phyloP scores from a whole-genome alignment of 306 rosid genomes.

The Acacia crassicarpa region DNA sequence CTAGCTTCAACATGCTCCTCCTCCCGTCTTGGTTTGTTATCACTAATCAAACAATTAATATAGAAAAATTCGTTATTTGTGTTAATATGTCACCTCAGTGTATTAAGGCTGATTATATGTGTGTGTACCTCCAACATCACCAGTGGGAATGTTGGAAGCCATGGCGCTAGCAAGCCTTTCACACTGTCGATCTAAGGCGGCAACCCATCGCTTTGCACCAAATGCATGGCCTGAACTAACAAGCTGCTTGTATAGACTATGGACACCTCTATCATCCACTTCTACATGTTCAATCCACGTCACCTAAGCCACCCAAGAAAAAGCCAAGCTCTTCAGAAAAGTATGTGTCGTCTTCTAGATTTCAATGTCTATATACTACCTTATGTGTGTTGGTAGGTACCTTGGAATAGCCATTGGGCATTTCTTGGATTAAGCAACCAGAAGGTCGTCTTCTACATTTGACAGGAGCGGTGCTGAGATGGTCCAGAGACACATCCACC shows the following conservation, averaged over 20 bases:
- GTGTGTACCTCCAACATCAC: constrained; percentile 77
- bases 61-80: background rate
- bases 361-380: background rate
- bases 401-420: constrained; percentile 98
- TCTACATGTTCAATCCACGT: constrained; percentile 96
- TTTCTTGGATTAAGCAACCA: constrained; percentile 92
- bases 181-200: constrained; percentile 86
- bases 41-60: constrained; percentile 36
- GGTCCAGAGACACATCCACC: constrained; percentile 90
- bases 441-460: constrained; percentile 89
- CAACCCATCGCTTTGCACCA: constrained; percentile 96
- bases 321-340: background rate
- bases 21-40: constrained; percentile 95
- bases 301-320: constrained; percentile 42
- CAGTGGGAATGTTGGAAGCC: constrained; percentile 83
- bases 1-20: constrained; percentile 91
- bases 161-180: constrained; percentile 92
- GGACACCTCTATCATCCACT: constrained; percentile 92
- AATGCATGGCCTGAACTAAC: constrained; percentile 86
- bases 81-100: background rate
- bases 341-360: too few species aligned
- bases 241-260: constrained; percentile 80
- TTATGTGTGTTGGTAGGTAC: constrained; percentile 28
- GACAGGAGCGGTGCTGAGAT: constrained; percentile 62
- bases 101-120: background rate